phyloP scores from a whole-genome alignment of 345 rosid genomes.

The Streptanthus diversifolius region DNA sequence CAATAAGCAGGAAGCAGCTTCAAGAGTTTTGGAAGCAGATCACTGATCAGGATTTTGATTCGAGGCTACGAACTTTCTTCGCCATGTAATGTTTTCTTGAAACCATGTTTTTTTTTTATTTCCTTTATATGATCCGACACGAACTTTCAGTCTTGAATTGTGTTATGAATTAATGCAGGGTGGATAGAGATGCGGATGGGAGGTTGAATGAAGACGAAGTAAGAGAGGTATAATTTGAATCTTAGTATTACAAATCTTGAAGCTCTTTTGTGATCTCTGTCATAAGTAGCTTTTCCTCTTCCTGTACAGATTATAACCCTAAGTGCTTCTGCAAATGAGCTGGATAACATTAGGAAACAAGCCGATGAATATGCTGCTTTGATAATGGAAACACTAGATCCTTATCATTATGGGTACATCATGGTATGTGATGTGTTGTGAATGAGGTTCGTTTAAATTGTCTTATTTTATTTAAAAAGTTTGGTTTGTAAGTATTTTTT shows the following conservation, averaged over 20 bases:
- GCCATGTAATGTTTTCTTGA: constrained; percentile 46
- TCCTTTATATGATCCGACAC: neutral
- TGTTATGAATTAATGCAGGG: constrained; percentile 47
- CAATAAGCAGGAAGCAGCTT: constrained; percentile 43
- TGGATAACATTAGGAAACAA: constrained; percentile 52
- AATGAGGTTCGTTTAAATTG: constrained; percentile 24
- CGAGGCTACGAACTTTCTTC: constrained; percentile 71
- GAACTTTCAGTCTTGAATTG: neutral
- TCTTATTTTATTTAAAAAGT: neutral
- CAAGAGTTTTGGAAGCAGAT: constrained; percentile 69
- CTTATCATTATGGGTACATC: constrained; percentile 61
- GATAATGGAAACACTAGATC: constrained; percentile 82
- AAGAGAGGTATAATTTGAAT: constrained; percentile 41
- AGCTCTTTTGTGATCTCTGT: constrained; percentile 6
- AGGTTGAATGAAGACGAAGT: constrained; percentile 63
- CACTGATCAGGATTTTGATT: constrained; percentile 60
- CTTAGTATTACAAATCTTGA: neutral
- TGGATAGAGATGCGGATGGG: constrained; percentile 81
- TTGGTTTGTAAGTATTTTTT: constrained; percentile 22
- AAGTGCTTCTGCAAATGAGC: constrained; percentile 75
- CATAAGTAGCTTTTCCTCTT: neutral
- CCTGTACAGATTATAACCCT: constrained; percentile 55
- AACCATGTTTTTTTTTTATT: constrained; percentile 2
- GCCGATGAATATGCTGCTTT: constrained; percentile 78
- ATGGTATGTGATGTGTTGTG: constrained; percentile 48